phyloP scores from a whole-genome alignment of 345 rosid species.

The Citrus sp. region DNA sequence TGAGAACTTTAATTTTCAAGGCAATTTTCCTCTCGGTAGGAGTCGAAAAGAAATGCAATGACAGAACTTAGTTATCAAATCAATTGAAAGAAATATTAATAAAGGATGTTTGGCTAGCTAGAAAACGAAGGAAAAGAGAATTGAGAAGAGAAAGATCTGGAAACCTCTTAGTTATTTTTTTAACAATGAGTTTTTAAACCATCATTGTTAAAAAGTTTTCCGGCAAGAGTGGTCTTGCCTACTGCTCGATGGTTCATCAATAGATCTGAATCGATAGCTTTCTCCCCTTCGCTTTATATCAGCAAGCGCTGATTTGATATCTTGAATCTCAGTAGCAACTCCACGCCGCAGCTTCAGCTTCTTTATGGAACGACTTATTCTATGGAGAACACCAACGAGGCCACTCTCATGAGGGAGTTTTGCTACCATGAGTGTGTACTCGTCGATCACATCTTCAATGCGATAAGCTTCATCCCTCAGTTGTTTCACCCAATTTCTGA shows the following conservation, averaged over 20 bases:
- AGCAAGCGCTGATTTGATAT: not conserved
- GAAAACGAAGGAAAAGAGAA: no score
- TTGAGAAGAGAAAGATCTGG: no score
- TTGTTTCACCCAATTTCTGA: not conserved
- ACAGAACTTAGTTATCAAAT: no score
- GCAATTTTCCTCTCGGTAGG: no score
- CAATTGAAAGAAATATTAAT: no score
- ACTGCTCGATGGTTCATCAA: not conserved
- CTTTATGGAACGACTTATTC: not conserved
- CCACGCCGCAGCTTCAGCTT: not conserved
- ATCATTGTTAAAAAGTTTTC: not conserved
- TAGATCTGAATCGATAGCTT: not conserved
- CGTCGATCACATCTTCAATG: conserved; percentile 26
- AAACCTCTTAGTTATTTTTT: no score
- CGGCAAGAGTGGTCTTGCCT: conserved; percentile 21
- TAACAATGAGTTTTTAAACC: not conserved
- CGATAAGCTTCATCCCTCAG: not conserved
- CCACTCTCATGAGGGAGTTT: not conserved
- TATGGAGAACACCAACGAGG: not conserved
- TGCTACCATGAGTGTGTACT: conserved; percentile 2
- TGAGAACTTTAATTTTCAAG: no score
- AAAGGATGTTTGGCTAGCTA: no score
- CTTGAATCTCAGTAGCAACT: conserved; percentile 15
- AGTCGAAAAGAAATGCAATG: no score
- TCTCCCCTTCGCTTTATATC: conserved; percentile 1